Evolutionary conservation across 176 grass and related monocot genomes (phyloP).

Genomic region (Oryza australiensis): DNA sequence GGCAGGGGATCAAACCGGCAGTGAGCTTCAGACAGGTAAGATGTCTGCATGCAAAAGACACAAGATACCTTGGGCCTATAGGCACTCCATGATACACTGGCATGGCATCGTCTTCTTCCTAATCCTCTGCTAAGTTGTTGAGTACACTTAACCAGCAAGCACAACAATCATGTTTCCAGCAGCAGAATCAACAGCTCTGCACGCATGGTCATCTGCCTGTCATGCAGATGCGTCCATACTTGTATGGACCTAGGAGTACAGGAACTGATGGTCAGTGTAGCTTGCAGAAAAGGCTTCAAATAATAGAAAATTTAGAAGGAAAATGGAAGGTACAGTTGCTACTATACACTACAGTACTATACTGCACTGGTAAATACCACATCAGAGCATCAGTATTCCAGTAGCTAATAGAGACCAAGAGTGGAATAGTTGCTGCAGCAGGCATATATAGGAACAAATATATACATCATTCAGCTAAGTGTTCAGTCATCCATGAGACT

Average conservation of each 20-base stretch:
- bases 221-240: background rate
- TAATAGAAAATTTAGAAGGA: background rate
- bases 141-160: background rate
- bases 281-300: background rate
- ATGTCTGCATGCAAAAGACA: background rate
- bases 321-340: background rate
- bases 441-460: background rate
- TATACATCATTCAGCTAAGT: background rate
- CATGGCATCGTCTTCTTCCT: background rate
- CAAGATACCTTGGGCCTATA: background rate
- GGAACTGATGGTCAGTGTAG: background rate
- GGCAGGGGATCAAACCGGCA: background rate
- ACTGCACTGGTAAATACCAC: background rate
- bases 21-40: background rate
- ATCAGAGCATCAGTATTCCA: background rate
- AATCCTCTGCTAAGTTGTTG: background rate
- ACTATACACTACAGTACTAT: background rate
- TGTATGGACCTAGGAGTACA: background rate
- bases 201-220: background rate
- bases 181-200: background rate
- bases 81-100: background rate
- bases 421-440: background rate
- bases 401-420: background rate
- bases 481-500: background rate
- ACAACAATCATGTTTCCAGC: background rate